Base-by-base conservation (phyloP, 495 filamentous ascomycete species). In the Penicillium canariense region DNA sequence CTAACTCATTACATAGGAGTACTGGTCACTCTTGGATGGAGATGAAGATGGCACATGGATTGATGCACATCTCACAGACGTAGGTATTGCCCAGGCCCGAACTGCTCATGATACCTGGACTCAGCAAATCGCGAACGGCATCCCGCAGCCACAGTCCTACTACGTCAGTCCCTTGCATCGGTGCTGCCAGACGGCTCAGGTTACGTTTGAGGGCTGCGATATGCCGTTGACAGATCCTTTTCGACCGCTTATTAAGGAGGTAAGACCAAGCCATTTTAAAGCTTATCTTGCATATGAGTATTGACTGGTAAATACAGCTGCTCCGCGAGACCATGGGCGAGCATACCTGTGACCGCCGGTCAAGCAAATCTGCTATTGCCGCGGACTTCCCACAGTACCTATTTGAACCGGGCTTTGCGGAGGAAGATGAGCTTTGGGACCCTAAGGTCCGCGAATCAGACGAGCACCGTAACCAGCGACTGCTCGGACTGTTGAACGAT, bases 281-380 rank as follows among this genome's bases (percentile, higher is more conserved):
- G 6, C 4, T 34, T 15, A 34, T n/a, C 14, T 4, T 34, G 10
- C 12, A 22, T 10, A 28, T 23, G 1, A 4, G 44, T 20, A 22
- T 20, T 32, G 26, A 27, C 27, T 15, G 2, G 0, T 2, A 22
- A 27, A 36, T 2, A 17, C 38, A 75, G 71, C 68, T 83, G 17
- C 68, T 94, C 38, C 82, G 91, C 27, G 91, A 96, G 68, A 81
- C 83, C 1, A 79, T 92, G 51, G 83, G 86, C 17, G 74, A 84
- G 27, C 90, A 95, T 65, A 94, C 90, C 7, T 96, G 91, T 71
- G 91, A 96, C 68, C 80, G 81, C 4, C 80, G 91, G 0, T 81
- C 82, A 32, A 73, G 62, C 22, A 81, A 81, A 56, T 72, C 81
- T 5, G 77, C 67, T 48, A 91, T 95, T 47, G 59, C 60, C 1